Base-by-base conservation (phyloP, 495 filamentous ascomycete species). In the Xylaria nigripes region DNA sequence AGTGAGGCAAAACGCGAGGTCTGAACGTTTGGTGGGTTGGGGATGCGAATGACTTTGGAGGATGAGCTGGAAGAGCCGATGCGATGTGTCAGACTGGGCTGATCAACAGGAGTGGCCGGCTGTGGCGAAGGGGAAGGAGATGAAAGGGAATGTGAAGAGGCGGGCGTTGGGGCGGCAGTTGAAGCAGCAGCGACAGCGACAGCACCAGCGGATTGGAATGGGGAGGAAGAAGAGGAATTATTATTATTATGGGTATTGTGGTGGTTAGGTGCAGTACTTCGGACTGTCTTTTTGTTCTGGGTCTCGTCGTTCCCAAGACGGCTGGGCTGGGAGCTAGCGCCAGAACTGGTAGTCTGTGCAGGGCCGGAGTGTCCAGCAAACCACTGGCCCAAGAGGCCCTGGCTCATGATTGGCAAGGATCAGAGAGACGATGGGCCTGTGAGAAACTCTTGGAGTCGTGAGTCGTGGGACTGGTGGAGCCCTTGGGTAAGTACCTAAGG, bases 21-120 rank as follows among this genome's bases (percentile, higher is more conserved):
- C 50, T 55, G 47, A 50, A 62, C 53, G 21, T 43, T 41, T 43
- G 61, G 61, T 30, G 50, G 12, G 45, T 32, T 22, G 22, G 63
- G 48, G 47, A 68, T 63, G 42, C 56, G 59, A 47, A 70, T 64
- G 27, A 65, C 63, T 49, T 70, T 72, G 44, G 71, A 63, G 36
- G 63, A 45, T 45, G 59, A 34, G 45, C 40, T 44, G 19, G 53
- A 54, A 18, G 47, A 61, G 41, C 58, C 45, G 54, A 59, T 60
- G 64, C 59, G 64, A 49, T 55, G 55, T 59, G 58, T 59, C 55
- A 61, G 50, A 60, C 53, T 58, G 56, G 60, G 57, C 58, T 70
- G 71, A 62, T 65, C 64, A 57, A 68, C 63, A 59, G 59, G 61
- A 29, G 70, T 76, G 41, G 68, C 65, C 54, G 74, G 74, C 60